These are phyloP conservation scores for Ustilago hordei DNA, from an alignment of 1,284 basidiomycete species.

Conservation along the genomic window DNA sequence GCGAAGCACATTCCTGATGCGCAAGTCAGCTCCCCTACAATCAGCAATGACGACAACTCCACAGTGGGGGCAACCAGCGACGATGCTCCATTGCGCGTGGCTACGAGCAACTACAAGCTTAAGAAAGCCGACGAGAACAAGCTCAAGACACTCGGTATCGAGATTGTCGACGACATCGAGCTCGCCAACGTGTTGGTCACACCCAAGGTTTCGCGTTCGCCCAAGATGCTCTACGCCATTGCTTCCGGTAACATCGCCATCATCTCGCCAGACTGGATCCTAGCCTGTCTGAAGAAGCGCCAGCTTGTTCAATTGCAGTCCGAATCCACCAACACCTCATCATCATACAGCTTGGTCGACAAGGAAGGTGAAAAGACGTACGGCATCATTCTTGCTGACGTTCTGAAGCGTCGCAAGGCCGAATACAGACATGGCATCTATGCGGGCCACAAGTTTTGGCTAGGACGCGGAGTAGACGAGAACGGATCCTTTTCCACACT, in stretches of 20 bases:
- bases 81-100: slow-evolving; percentile 16
- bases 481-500: slow-evolving; percentile 26
- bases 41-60: background rate
- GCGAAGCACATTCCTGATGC: background rate
- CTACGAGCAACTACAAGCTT: slow-evolving; percentile 41
- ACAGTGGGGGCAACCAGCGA: background rate
- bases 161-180: slow-evolving; percentile 40
- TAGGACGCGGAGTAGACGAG: slow-evolving; percentile 39
- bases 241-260: slow-evolving; percentile 33
- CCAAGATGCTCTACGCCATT: slow-evolving; percentile 51
- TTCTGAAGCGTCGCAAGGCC: slow-evolving; percentile 22
- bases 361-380: slow-evolving; percentile 38
- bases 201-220: slow-evolving; percentile 40
- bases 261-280: slow-evolving; percentile 42
- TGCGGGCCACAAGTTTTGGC: slow-evolving; percentile 43
- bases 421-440: slow-evolving; percentile 30
- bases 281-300: slow-evolving; percentile 28
- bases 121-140: slow-evolving; percentile 33
- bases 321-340: background rate
- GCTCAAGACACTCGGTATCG: slow-evolving; percentile 29
- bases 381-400: slow-evolving; percentile 27
- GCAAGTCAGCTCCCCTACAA: background rate
- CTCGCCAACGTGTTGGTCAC: slow-evolving; percentile 43
- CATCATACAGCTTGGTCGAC: slow-evolving; percentile 6
- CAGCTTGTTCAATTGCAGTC: background rate